Evolutionary conservation across 371 early-diverging fungal species (phyloP), one percentile per base, ranked within the genome.

Genomic region (Mucor plumbeus): DNA sequence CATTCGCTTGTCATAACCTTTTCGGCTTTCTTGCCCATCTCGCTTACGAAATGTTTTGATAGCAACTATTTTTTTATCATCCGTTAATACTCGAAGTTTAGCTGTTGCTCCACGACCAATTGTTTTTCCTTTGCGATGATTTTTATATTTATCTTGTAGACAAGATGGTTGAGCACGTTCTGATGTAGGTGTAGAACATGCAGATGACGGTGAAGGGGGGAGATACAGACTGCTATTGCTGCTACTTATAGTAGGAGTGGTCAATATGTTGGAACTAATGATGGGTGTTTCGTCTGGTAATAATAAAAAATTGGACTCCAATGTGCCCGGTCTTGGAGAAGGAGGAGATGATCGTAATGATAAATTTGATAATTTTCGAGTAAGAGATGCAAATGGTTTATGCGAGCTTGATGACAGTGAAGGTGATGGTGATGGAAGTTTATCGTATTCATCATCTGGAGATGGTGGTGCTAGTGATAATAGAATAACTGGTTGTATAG

Each of bases 1-100:
- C 74, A 91, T 66, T 9, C 85, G 82, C 59, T 91, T 88, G 67
- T 89, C 79, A 67, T 90, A 91, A 34, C 77, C 77, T 48, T 76
- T 79, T 64, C 79, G 73, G 4, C 78, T 72, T 67, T 90, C 91
- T 53, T 78, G 61, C 38, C 79, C 57, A 15, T 73, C 56, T 21
- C 64, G 58, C 60, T 82, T 80, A 31, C 79, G 77, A 73, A 90
- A 91, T 58, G 88, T 88, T 73, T 91, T 75, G 60, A 71, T 64
- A 10, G 72, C 75, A 17, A 72, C 67, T 15, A 19, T n/a, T 63
- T 63, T 38, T 57, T 35, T 9, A n/a, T 5, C n/a, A 8, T 60
- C 36, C 19, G 64, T 68, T 7, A 74, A 34, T 13, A 74, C 35
- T 36, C 75, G 41, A 21, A 77, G 39, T 40, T 71, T 72, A 38